Evolutionary conservation across 106 monocot genomes (phyloP).

Genomic region (Dendrobium catenatum): DNA sequence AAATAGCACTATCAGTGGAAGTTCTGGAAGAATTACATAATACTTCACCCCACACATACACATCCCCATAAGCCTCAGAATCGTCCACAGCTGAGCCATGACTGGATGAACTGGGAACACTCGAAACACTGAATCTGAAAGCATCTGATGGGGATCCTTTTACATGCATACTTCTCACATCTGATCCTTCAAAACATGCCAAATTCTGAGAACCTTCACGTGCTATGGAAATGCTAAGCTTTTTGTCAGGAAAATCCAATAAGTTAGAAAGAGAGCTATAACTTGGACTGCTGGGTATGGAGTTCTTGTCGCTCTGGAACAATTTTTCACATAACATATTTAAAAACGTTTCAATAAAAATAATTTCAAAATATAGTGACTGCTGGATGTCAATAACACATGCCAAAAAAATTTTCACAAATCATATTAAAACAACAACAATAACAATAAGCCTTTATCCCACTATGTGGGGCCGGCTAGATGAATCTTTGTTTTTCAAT

Average conservation of each 20-base stretch:
- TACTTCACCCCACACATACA: constrained; percentile 79
- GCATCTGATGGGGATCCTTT: constrained; percentile 61
- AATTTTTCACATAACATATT: constrained; percentile 11
- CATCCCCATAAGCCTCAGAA: constrained; percentile 57
- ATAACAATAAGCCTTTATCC: no score
- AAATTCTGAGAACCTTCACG: constrained; percentile 24
- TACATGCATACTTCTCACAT: constrained; percentile 65
- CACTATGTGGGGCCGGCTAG: no score
- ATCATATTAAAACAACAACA: no score
- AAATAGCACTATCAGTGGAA: constrained; percentile 27
- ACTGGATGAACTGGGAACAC: constrained; percentile 70
- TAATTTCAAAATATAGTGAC: neutral
- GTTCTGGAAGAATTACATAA: constrained; percentile 33
- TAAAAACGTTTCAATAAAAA: neutral
- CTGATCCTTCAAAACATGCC: constrained; percentile 33
- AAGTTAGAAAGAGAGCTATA: constrained; percentile 34
- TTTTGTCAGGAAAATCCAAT: constrained; percentile 44
- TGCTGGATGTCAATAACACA: no score
- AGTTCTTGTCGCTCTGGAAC: constrained; percentile 53
- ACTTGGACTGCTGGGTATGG: constrained; percentile 50
- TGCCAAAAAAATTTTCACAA: no score
- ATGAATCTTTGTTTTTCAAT: no score
- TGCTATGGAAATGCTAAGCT: constrained; percentile 17
- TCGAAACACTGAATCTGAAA: constrained; percentile 68
- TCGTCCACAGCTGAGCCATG: constrained; percentile 75